Percentiles rank a stretch among this genome's conserved stretches.
phyloP scores from a whole-genome alignment of 805 yeast species.

The Maudiozyma pseudohumilis region DNA sequence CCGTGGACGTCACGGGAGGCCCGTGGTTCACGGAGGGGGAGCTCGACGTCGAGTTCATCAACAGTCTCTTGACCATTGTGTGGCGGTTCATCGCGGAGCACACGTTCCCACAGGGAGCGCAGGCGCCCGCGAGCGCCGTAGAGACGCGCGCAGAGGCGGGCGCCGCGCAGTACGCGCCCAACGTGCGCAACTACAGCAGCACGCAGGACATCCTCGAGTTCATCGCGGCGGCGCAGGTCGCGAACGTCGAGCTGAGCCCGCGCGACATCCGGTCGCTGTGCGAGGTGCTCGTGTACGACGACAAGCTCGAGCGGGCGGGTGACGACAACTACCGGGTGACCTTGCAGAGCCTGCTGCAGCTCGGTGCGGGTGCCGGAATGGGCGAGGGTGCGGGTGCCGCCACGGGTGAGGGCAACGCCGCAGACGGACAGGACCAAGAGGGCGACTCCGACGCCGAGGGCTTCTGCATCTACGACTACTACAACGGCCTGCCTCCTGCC shows the following conservation, averaged over 20 bases:
- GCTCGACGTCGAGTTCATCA: constrained; percentile 87
- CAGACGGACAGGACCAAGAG: too few relatives aligned
- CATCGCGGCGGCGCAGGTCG: constrained; percentile 59
- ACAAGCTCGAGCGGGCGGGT: constrained; percentile 59
- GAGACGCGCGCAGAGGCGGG: neutral
- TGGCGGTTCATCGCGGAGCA: constrained; percentile 78
- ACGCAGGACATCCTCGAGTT: constrained; percentile 68
- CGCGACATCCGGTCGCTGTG: constrained; percentile 74
- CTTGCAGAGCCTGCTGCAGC: constrained; percentile 68
- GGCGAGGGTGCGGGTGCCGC: constrained; percentile 1
- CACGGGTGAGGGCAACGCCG: too few relatives aligned
- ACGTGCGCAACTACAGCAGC: constrained; percentile 54
- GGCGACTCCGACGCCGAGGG: constrained; percentile 21
- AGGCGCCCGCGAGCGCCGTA: too few relatives aligned
- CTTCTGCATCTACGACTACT: constrained; percentile 36
- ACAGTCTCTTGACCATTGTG: constrained; percentile 67
- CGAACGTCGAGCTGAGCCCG: constrained; percentile 67
- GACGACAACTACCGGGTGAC: constrained; percentile 68
- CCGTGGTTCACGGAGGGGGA: constrained; percentile 98
- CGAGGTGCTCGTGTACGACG: constrained; percentile 81
- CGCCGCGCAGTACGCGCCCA: constrained; percentile 39
- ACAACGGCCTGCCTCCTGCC: constrained; percentile 32
- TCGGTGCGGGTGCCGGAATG: constrained; percentile 33
- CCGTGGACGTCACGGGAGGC: constrained; percentile 94
- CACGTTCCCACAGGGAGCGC: constrained; percentile 66